Base-by-base conservation (phyloP, 176 grass and related monocot genomes). In the Phragmites australis region DNA sequence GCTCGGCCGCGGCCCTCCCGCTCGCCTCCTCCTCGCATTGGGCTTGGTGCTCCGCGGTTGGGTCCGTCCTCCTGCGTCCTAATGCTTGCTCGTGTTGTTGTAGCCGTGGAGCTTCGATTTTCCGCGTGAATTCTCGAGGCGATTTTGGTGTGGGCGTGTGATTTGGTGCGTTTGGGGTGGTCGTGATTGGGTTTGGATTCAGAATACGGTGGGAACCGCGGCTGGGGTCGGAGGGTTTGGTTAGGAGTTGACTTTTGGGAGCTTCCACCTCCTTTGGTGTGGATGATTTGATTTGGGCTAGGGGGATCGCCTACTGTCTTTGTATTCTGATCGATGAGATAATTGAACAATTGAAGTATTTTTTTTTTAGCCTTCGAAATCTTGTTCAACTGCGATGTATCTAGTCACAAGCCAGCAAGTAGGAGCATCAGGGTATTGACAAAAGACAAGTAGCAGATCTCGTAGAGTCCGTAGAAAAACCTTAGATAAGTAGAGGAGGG, bases 181-280 rank as follows among this genome's bases (percentile, higher is more conserved):
- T 52, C 32, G 9, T n/a, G 63, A 42, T 43, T 81, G 79, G 45
- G 44, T 29, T 87, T 1, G 22, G 43, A 76, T 82, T 76, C 6
- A 31, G 63, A 84, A 80, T 84, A 61, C 41, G 8, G 50, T 11
- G 21, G 0, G 4, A 14, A 18, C 39, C 32, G 42, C 4, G 7
- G 18, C 34, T 34, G 54, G 56, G 82, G 37, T 69, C 34, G n/a
- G 51, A 9, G 43, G 72, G 71, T 85, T 70, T 21, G 27, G 77
- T 25, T 57, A 21, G 56, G 50, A 46, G 78, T 86, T 79, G 83
- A 90, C 79, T 86, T 83, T 80, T 62, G 23, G 32, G 19, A 57
- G 27, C 27, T 40, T 58, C 79, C 32, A 26, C 30, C 52, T 15
- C 32, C 19, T 30, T 37, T 52, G 27, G 18, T 72, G 63, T 65